Percentiles rank a stretch among this genome's conserved stretches.
These are phyloP conservation scores for Saccharata proteae DNA, from an alignment of 2,329 filamentous ascomycete genomes.

Conservation along the genomic window DNA sequence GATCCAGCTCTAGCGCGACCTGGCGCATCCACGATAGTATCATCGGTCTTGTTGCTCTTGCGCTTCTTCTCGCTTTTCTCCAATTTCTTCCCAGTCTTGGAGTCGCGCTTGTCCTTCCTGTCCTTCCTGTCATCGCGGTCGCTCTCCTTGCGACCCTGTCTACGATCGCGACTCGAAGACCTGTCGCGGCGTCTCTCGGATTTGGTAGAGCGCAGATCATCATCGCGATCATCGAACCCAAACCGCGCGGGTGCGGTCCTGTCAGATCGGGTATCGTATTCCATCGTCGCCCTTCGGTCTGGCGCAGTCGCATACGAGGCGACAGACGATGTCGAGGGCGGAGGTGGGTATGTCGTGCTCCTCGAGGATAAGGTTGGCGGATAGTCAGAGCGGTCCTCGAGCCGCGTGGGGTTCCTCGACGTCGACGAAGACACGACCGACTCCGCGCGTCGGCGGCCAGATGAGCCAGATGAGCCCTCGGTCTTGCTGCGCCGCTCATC, in stretches of 20 bases:
- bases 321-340: constrained; percentile 5
- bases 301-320: constrained; percentile 7
- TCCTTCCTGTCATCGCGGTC: constrained; percentile 22
- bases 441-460: constrained; percentile 21
- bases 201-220: constrained; percentile 6
- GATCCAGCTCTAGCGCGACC: constrained; percentile 10
- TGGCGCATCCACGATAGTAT: constrained; percentile 19
- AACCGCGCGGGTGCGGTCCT: constrained; percentile 2
- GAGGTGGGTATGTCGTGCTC: constrained; percentile 3
- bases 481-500: constrained; percentile 13
- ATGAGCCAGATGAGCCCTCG: no score
- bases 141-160: constrained; percentile 17
- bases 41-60: constrained; percentile 16
- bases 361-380: constrained; percentile 6
- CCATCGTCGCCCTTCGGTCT: constrained; percentile 1
- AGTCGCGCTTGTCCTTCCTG: constrained; percentile 17
- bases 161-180: constrained; percentile 19
- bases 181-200: constrained; percentile 13
- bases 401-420: constrained; percentile 11
- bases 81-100: constrained; percentile 4
- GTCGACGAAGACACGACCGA: constrained; percentile 16
- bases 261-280: constrained; percentile 7
- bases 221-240: constrained; percentile 8
- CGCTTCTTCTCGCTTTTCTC: constrained; percentile 7
- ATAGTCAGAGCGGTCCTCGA: constrained; percentile 10